Conservation (phyloP, 2,329 filamentous ascomycete genomes). For the Talaromyces sp. region DNA sequence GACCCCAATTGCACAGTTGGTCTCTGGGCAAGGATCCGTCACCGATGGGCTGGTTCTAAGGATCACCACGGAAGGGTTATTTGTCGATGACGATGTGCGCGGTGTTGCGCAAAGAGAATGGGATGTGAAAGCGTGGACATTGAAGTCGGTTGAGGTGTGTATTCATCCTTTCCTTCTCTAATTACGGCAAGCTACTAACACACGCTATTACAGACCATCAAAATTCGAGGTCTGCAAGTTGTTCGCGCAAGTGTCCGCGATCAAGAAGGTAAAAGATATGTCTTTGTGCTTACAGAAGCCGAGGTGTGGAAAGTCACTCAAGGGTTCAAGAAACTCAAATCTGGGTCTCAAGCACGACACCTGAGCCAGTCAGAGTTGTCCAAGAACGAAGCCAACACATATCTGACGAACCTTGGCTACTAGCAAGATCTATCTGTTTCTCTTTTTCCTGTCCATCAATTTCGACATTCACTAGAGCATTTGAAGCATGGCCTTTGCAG, state of each 20-base stretch:
- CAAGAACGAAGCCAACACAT: constrained; percentile 40
- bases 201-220: constrained; percentile 36
- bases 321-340: constrained; percentile 55
- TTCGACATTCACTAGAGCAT: background rate
- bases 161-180: background rate
- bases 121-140: constrained; percentile 97
- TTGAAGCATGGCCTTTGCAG: background rate
- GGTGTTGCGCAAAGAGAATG: constrained; percentile 92
- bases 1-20: constrained; percentile 84
- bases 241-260: constrained; percentile 59
- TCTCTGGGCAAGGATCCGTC: constrained; percentile 78
- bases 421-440: background rate
- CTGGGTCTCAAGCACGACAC: constrained; percentile 55
- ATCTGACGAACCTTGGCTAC: constrained; percentile 42
- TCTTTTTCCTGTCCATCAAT: background rate
- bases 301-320: constrained; percentile 63
- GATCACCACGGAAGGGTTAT: constrained; percentile 89
- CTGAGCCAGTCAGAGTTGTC: constrained; percentile 54
- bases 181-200: background rate
- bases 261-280: constrained; percentile 59
- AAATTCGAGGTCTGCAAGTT: constrained; percentile 51
- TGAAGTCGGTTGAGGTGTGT: constrained; percentile 87
- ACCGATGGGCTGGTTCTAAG: constrained; percentile 89
- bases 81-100: constrained; percentile 93
- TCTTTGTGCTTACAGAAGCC: constrained; percentile 57